A percentile compares a stretch with the other conserved stretches of the same genome.
Evolutionary conservation across 176 grass and related monocot species (phyloP).

Genomic region (Luzula sylvatica): DNA sequence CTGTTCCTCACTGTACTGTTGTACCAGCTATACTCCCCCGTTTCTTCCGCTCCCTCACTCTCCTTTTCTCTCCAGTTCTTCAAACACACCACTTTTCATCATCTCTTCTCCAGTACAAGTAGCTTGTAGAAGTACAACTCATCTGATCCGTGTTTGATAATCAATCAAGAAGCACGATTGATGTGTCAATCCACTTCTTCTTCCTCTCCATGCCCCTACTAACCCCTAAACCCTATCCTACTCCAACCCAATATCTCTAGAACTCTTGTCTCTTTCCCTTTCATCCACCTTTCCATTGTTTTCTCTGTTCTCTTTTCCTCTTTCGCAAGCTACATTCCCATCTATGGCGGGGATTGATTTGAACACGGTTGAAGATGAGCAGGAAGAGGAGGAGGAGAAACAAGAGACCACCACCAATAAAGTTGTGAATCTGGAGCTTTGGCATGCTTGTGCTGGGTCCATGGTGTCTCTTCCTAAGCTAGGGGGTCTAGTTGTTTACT

Average conservation of each 20-base stretch:
- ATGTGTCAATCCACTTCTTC: slow-evolving; percentile 15
- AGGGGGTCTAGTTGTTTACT: slow-evolving; percentile 56
- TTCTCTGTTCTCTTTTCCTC: slow-evolving; percentile 7
- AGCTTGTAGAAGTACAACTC: neutral
- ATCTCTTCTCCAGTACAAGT: slow-evolving; percentile 18
- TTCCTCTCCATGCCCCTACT: slow-evolving; percentile 5
- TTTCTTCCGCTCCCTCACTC: slow-evolving; percentile 17
- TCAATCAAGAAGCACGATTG: neutral
- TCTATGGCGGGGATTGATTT: slow-evolving; percentile 3
- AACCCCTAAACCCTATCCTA: slow-evolving; percentile 2
- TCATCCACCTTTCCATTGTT: neutral
- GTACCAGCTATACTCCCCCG: slow-evolving; percentile 5
- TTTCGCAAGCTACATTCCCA: neutral
- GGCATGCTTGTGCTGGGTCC: slow-evolving; percentile 85
- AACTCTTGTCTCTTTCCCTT: neutral
- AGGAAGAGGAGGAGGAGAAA: slow-evolving; percentile 15
- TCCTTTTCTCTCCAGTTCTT: slow-evolving; percentile 6
- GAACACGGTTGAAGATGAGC: slow-evolving; percentile 24
- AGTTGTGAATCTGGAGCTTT: slow-evolving; percentile 58
- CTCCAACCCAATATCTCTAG: neutral
- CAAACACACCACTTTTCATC: neutral
- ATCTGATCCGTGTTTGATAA: neutral
- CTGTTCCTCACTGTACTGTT: slow-evolving; percentile 13
- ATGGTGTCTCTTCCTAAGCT: slow-evolving; percentile 40
- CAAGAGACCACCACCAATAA: neutral